Base-by-base conservation (phyloP, 2,329 filamentous ascomycete species). In the Thermothelomyces thermophilus region DNA sequence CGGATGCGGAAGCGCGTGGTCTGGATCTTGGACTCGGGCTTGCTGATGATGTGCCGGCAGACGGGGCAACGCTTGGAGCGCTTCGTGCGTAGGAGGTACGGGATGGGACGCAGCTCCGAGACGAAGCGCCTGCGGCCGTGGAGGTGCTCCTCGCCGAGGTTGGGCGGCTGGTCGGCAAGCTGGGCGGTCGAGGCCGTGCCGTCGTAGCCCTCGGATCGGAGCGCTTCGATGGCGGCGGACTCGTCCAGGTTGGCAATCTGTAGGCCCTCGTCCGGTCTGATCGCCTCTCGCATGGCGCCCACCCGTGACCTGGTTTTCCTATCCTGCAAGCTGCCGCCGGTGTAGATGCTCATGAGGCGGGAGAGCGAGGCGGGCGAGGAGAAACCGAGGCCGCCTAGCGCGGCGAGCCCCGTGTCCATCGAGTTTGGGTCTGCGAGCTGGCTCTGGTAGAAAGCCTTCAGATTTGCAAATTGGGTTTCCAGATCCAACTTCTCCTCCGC, bases 41-140 rank as follows among this genome's bases (percentile, higher is more conserved):
- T 94, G 54, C 89, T 87, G 59, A 98, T 85, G 64, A 97, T 96
- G 70, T 97, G 91, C 11, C 93, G 85, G 69, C 93, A 98, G 10
- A 84, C 79, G 44, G 88, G 86, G 68, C 93, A 98, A 40, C 93
- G 87, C 70, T 96, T 97, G 17, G 89, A 90, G 33, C 91, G 86
- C 64, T 96, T 96, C 0, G 91, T 95, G 50, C 89, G 84, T 13
- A 98, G 80, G 2, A 94, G 77, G 14, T 87, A 85, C 0, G 90
- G 84, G 13, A 90, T 77, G 0, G 93, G 93, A 24, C 88, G 84
- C 5, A 97, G 79, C 17, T 91, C 81, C 46, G 84, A 77, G 1
- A 80, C 70, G 63, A 93, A 90, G 6, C 78, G 80, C 46, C 72
- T 34, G 64, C 56, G 71, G 68, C 63, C 64, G 69, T 58, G 67